These are phyloP conservation scores for Phytophthora vignae DNA, from an alignment of 352 stramenopile genomes.

Conservation along the genomic window DNA sequence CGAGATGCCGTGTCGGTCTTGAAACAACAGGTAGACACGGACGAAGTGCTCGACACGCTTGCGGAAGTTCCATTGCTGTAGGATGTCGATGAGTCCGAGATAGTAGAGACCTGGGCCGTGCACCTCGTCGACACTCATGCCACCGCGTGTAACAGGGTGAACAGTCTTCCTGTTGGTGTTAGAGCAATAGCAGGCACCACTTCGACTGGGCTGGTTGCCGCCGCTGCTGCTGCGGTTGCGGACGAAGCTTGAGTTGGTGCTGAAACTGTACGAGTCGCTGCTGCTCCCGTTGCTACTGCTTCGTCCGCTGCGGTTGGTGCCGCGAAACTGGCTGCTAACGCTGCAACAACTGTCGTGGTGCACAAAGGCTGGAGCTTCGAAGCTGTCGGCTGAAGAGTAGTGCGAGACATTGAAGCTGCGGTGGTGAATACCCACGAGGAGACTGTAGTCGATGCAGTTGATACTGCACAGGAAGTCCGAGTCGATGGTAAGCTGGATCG, in stretches of 20 bases:
- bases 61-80: constrained; percentile 94
- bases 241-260: constrained; percentile 34
- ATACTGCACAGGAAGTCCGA: constrained; percentile 92
- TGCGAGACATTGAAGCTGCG: constrained; percentile 86
- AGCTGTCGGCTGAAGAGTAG: constrained; percentile 64
- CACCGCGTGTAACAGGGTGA: constrained; percentile 51
- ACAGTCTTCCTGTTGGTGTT: constrained; percentile 56
- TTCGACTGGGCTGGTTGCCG: constrained; percentile 19
- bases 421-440: constrained; percentile 95
- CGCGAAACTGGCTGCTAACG: constrained; percentile 24
- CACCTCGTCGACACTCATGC: constrained; percentile 87
- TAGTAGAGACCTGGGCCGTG: constrained; percentile 94
- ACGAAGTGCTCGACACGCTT: constrained; percentile 92
- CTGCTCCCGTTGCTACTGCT: constrained; percentile 35
- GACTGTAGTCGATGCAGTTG: constrained; percentile 96
- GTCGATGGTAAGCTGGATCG: constrained; percentile 83
- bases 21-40: constrained; percentile 72
- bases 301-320: constrained; percentile 25
- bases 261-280: constrained; percentile 30
- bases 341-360: constrained; percentile 37
- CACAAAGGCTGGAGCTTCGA: constrained; percentile 41
- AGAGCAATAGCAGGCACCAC: constrained; percentile 22
- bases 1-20: constrained; percentile 78
- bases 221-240: constrained; percentile 43
- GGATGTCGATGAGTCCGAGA: constrained; percentile 96